These are phyloP conservation scores for Tylopilus felleus DNA, from an alignment of 768 basidiomycete genomes.

Conservation along the genomic window DNA sequence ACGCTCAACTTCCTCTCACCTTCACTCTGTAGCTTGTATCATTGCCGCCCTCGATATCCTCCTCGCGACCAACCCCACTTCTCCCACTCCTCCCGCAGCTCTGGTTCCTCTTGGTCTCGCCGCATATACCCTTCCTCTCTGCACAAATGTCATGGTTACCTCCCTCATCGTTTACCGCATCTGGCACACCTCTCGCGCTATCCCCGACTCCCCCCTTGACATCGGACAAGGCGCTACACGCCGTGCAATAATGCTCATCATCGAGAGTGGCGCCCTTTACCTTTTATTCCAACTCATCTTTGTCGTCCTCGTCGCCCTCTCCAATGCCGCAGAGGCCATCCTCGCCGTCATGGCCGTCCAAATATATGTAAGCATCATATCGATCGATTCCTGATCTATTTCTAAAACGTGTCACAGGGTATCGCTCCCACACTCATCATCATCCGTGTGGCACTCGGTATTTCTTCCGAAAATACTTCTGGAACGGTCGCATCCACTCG, in stretches of 20 bases:
- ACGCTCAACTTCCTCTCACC: neutral
- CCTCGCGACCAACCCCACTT: conserved; percentile 23
- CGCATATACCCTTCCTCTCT: conserved; percentile 37
- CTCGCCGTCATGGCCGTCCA: conserved; percentile 38
- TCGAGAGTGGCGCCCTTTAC: conserved; percentile 41
- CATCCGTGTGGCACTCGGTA: conserved; percentile 33
- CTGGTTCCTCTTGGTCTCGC: conserved; percentile 38
- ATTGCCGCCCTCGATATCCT: conserved; percentile 29
- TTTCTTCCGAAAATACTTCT: conserved; percentile 25
- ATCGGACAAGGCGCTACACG: conserved; percentile 15
- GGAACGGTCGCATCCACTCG: conserved; percentile 18
- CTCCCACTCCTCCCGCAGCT: conserved; percentile 34
- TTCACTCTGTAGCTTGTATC: conserved; percentile 26
- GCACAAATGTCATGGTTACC: conserved; percentile 41
- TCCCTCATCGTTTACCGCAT: conserved; percentile 40
- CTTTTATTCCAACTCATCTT: conserved; percentile 40
- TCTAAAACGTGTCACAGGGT: conserved; percentile 17
- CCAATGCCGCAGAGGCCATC: conserved; percentile 35
- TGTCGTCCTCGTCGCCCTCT: conserved; percentile 36
- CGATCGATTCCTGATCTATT: neutral
- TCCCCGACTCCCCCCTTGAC: conserved; percentile 7
- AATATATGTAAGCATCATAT: conserved; percentile 34
- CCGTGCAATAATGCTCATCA: conserved; percentile 33
- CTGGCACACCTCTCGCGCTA: conserved; percentile 26
- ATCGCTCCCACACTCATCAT: conserved; percentile 37